These are phyloP conservation scores for Mangifera indica DNA, from an alignment of 345 rosid species.

Conservation along the genomic window DNA sequence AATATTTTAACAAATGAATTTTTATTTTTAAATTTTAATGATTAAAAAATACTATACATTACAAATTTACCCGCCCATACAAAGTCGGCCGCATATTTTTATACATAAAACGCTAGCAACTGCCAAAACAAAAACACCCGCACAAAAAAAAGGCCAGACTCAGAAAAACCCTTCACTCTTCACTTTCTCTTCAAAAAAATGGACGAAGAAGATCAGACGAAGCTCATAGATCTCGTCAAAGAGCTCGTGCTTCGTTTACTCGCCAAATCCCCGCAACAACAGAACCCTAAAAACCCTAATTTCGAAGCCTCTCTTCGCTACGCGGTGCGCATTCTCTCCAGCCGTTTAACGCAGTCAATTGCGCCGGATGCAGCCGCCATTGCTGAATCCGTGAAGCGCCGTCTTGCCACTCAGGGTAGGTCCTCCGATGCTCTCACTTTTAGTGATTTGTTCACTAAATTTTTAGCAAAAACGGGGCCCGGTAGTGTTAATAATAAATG, in stretches of 20 bases:
- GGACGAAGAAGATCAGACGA: conserved; percentile 91
- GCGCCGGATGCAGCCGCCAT: conserved; percentile 75
- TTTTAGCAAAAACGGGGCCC: conserved; percentile 81
- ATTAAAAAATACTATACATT: no score
- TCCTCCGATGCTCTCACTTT: conserved; percentile 87
- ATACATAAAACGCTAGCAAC: no score
- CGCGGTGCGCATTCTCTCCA: conserved; percentile 83
- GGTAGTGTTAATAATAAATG: conserved; percentile 89
- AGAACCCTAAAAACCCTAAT: conserved; percentile 48
- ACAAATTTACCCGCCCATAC: conserved; percentile 29
- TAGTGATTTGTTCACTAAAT: conserved; percentile 73
- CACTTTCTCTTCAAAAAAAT: conserved; percentile 27
- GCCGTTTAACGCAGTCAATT: conserved; percentile 77
- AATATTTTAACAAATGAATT: no score
- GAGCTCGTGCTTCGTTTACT: conserved; percentile 81
- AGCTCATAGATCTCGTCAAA: conserved; percentile 70
- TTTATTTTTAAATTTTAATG: no score
- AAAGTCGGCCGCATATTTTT: conserved; percentile 15
- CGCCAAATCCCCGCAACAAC: conserved; percentile 30
- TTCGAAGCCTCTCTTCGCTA: conserved; percentile 65
- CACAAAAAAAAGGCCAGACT: background rate
- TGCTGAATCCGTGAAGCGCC: conserved; percentile 92
- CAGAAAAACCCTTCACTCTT: conserved; percentile 2
- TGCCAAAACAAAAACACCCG: background rate
- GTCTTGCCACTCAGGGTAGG: conserved; percentile 84